A percentile compares a stretch with the other conserved stretches of the same genome.
Evolutionary conservation across 768 basidiomycete species (phyloP).

Genomic region (Psilocybe sp.): DNA sequence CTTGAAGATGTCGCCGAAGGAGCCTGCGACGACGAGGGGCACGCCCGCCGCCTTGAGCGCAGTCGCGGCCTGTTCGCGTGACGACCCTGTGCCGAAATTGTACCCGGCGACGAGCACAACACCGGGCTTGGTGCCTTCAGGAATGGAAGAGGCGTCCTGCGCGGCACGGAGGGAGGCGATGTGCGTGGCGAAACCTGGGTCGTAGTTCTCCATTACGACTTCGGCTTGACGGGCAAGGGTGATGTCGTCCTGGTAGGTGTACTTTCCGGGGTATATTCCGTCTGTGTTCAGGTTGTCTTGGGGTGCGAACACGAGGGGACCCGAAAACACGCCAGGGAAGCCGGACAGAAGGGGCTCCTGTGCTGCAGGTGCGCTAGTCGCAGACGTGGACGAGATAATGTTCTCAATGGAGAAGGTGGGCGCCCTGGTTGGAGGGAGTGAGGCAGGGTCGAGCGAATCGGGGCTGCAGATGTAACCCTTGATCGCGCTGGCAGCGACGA

Average conservation of each 20-base stretch:
- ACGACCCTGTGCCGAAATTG: constrained; percentile 98
- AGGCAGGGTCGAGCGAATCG: constrained; percentile 52
- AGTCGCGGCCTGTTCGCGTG: constrained; percentile 97
- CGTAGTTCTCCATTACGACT: constrained; percentile 99
- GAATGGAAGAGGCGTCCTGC: constrained; percentile 8
- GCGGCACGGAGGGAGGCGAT: constrained; percentile 49
- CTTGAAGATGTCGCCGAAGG: constrained; percentile 99
- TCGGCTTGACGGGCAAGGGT: constrained; percentile 92
- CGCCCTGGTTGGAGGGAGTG: constrained; percentile 46
- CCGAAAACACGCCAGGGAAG: constrained; percentile 82
- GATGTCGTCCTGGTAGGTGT: constrained; percentile 99
- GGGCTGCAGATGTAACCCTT: constrained; percentile 91
- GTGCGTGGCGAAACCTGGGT: constrained; percentile 76
- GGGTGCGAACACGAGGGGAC: constrained; percentile 87
- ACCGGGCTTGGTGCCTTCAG: constrained; percentile 45
- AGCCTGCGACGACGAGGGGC: constrained; percentile 93
- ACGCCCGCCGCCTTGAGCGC: constrained; percentile 93
- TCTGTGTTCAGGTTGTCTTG: constrained; percentile 99
- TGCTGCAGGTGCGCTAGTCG: constrained; percentile 25
- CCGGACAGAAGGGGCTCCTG: constrained; percentile 71
- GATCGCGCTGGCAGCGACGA: constrained; percentile 93
- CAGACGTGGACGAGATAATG: constrained; percentile 23
- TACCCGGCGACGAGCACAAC: constrained; percentile 88
- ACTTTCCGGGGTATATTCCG: constrained; percentile 98
- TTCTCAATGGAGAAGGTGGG: constrained; percentile 58